Conservation (phyloP, 805 yeast species). For the Wickerhamiella galacta region DNA sequence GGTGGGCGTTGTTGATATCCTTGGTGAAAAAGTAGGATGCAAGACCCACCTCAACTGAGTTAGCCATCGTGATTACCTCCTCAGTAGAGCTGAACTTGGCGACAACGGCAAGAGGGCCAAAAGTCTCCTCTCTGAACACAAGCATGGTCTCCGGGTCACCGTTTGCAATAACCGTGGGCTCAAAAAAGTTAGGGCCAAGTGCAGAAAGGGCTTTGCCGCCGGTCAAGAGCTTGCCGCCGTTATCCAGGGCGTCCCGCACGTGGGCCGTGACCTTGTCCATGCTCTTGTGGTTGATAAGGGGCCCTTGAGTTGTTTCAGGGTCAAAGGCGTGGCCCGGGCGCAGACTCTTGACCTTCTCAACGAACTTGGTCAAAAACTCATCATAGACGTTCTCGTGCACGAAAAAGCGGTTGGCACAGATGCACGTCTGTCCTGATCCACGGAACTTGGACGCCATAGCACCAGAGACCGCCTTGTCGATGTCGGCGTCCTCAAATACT, state of each 20-base stretch:
- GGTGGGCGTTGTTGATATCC: conserved; percentile 36
- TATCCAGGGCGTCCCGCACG: conserved; percentile 45
- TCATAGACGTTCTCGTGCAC: conserved; percentile 52
- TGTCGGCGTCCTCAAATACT: conserved; percentile 55
- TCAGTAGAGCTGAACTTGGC: conserved; percentile 47
- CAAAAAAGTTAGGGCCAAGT: conserved; percentile 48
- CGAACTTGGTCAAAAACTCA: conserved; percentile 35
- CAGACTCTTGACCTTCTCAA: conserved; percentile 29
- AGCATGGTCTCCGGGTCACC: conserved; percentile 36
- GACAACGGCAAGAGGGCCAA: conserved; percentile 66
- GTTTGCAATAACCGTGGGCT: conserved; percentile 49
- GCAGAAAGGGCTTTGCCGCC: conserved; percentile 44
- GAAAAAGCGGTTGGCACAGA: conserved; percentile 58
- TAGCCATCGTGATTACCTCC: conserved; percentile 46
- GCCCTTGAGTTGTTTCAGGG: conserved; percentile 53
- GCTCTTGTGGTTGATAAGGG: conserved; percentile 49
- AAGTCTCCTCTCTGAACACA: conserved; percentile 55
- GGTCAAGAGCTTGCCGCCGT: conserved; percentile 45
- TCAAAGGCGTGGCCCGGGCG: conserved; percentile 49
- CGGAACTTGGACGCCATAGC: conserved; percentile 54
- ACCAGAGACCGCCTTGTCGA: conserved; percentile 50
- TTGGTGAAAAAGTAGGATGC: conserved; percentile 60
- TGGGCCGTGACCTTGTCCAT: conserved; percentile 44
- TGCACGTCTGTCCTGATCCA: conserved; percentile 69
- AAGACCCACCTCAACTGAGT: conserved; percentile 52